These are phyloP conservation scores for Solanum dulcamara DNA, from an alignment of 257 asterid genomes.

Conservation along the genomic window DNA sequence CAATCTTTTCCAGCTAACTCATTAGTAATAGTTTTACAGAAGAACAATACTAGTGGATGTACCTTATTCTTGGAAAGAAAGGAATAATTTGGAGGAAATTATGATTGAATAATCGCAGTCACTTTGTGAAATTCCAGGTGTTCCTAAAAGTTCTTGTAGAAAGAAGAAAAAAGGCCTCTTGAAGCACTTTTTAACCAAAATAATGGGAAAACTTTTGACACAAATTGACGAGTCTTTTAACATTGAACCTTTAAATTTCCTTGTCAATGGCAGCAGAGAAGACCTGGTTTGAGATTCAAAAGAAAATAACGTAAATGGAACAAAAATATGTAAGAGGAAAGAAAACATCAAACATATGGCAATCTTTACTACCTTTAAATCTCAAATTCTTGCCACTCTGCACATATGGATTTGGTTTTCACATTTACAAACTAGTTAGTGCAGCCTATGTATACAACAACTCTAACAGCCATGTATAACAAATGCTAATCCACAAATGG, in stretches of 20 bases:
- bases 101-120: background rate
- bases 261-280: background rate
- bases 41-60: background rate
- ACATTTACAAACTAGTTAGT: conserved; percentile 1
- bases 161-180: background rate
- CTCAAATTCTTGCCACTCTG: background rate
- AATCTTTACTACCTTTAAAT: background rate
- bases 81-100: no score
- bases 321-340: background rate
- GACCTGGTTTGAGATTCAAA: background rate
- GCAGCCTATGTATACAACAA: background rate
- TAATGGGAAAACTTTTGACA: background rate
- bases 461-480: background rate
- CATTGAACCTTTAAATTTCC: background rate
- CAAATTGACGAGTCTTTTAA: background rate
- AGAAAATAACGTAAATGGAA: background rate
- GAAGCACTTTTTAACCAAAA: background rate
- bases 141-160: background rate
- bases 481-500: background rate
- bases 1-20: background rate
- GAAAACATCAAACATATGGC: background rate
- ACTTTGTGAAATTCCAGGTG: background rate
- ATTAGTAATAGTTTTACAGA: no score
- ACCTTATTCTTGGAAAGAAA: background rate
- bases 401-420: background rate